A percentile compares a stretch with the other conserved stretches of the same genome.
These are phyloP conservation scores for Melanomma pulvis-pyrius DNA, from an alignment of 495 filamentous ascomycete genomes.

Conservation along the genomic window DNA sequence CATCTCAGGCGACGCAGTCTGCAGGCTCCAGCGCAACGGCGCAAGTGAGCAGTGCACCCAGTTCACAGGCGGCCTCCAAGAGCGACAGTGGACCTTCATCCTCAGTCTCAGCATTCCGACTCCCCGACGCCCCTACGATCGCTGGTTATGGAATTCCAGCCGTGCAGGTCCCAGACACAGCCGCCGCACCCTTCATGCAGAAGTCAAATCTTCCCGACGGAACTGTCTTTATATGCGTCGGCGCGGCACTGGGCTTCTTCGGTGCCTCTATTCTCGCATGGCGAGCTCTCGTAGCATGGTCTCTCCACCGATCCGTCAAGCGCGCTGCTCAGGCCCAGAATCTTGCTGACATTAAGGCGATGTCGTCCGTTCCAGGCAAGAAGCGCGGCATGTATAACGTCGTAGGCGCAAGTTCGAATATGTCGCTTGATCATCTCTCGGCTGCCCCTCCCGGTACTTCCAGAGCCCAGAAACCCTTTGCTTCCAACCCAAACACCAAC, in stretches of 20 bases:
- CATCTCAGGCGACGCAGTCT: neutral
- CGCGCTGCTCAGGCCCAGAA: slow-evolving; percentile 75
- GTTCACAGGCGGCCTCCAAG: slow-evolving; percentile 14
- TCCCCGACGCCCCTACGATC: slow-evolving; percentile 53
- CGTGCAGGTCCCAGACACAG: slow-evolving; percentile 76
- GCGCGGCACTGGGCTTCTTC: slow-evolving; percentile 81
- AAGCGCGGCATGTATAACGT: slow-evolving; percentile 49
- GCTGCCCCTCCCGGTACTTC: slow-evolving; percentile 45
- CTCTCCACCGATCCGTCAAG: slow-evolving; percentile 84
- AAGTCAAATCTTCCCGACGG: slow-evolving; percentile 88
- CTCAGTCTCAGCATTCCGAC: slow-evolving; percentile 31
- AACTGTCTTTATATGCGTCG: slow-evolving; percentile 94
- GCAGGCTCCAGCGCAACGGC: neutral
- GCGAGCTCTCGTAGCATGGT: slow-evolving; percentile 88
- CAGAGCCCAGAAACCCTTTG: slow-evolving; percentile 48
- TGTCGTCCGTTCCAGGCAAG: slow-evolving; percentile 44
- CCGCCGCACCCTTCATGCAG: slow-evolving; percentile 91
- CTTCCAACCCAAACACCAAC: slow-evolving; percentile 48
- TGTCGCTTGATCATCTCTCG: slow-evolving; percentile 52
- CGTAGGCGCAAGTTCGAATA: slow-evolving; percentile 33
- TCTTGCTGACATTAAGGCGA: slow-evolving; percentile 64
- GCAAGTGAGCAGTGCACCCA: slow-evolving; percentile 25
- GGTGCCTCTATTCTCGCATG: slow-evolving; percentile 78
- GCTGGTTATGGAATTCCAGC: slow-evolving; percentile 56
- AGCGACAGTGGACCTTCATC: slow-evolving; percentile 22